Percentiles rank a stretch among this genome's conserved stretches.
phyloP scores from a whole-genome alignment of 352 stramenopile genomes.

The Phytopythium ostracodes region DNA sequence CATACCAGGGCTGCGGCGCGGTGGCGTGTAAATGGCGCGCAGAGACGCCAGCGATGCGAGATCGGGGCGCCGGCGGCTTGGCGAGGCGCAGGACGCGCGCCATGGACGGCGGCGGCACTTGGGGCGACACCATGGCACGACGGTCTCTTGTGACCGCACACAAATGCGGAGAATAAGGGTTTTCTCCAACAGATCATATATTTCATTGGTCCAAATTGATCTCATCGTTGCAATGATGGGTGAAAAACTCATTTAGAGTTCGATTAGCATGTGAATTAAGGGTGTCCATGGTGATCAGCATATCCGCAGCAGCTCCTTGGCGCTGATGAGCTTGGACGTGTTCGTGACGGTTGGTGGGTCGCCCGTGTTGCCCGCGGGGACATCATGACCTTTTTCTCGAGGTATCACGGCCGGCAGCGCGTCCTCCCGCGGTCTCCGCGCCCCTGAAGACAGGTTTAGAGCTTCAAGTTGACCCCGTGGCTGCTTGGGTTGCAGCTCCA shows the following conservation, averaged over 20 bases:
- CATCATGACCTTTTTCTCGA: not conserved
- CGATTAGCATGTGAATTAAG: conserved; percentile 6
- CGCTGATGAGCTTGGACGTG: conserved; percentile 41
- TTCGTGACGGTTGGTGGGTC: conserved; percentile 29
- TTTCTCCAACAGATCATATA: not conserved
- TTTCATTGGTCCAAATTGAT: conserved; percentile 21
- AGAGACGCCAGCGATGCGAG: not conserved
- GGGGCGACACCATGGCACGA: too few relatives aligned
- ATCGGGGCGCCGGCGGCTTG: not conserved
- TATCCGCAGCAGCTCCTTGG: conserved; percentile 29
- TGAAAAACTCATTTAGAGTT: not conserved
- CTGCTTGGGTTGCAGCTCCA: conserved; percentile 8
- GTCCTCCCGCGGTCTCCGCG: conserved; percentile 15
- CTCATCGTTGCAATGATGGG: conserved; percentile 7
- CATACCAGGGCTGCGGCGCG: conserved; percentile 42
- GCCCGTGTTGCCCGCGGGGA: not conserved
- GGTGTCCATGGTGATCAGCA: conserved; percentile 3
- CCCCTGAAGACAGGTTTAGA: conserved; percentile 2
- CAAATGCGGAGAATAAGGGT: not conserved
- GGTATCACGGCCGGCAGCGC: not conserved
- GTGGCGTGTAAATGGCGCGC: conserved; percentile 50
- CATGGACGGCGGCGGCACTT: not conserved
- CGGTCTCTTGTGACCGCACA: not conserved
- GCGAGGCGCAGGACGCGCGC: conserved; percentile 1
- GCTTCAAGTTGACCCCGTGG: conserved; percentile 5